Base-by-base conservation (phyloP, 1,139 yeast species). In the Yamadazyma friedrichii region DNA sequence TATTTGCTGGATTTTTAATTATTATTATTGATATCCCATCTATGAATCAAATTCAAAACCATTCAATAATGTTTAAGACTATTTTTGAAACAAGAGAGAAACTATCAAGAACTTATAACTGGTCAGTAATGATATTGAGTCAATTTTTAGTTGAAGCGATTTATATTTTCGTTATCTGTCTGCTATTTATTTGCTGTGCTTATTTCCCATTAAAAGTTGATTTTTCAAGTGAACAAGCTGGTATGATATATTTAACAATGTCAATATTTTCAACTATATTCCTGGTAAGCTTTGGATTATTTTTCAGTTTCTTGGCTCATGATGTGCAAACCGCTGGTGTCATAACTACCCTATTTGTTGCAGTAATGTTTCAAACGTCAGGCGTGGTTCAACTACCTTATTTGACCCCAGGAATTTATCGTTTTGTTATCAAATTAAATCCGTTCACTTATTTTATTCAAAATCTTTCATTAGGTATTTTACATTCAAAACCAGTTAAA, bases 401-500 rank as follows among this genome's bases (percentile, higher is more conserved):
- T 3, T 64, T 76, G 42, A 74, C 82, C 76, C 86, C 85, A n/a
- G 80, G 82, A 2, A 84, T 85, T 64, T 84, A 84, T 83, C 61
- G 58, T 1, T 63, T 62, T 42, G 82, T 85, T 87, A 78, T 82
- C 65, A 77, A 82, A 54, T 75, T 76, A 2, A 79, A 86, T 6
- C 93, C 93, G 17, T 76, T 78, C 61, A 82, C 88, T 1, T 85
- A 84, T 53, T 68, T 80, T 50, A 74, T 84, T 40, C 81, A 80
- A 41, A 82, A 81, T 32, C 63, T 83, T 54, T 68, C 82, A 35
- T 61, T 78, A 16, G 46, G 65, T 3, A 62, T 82, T 43, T 60
- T 83, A 26, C 85, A 83, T 45, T 69, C 75, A 13, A 74, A 83
- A 40, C 61, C 67, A 9, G 83, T 85, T 11, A 53, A 52, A 13